Conservation (phyloP, 257 asterid species). For the Salvia hispanica region DNA sequence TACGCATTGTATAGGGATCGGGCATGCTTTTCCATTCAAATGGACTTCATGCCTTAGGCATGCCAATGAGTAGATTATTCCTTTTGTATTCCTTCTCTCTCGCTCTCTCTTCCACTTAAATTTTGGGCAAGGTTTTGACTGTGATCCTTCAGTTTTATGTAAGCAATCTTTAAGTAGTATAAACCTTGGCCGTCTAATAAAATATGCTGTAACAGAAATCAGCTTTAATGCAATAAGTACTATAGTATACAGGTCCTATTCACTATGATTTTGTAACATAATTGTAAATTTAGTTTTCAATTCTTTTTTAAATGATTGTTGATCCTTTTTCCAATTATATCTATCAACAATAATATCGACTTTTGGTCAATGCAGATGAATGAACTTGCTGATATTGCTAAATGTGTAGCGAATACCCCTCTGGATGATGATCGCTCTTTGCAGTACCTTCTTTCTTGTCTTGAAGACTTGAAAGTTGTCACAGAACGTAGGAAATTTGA, state of each 20-base stretch:
- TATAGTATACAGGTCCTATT: slow-evolving; percentile 5
- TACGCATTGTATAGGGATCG: slow-evolving; percentile 1
- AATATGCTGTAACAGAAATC: slow-evolving; percentile 15
- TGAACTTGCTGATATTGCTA: slow-evolving; percentile 98
- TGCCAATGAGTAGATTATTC: not conserved
- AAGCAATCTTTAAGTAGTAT: slow-evolving; percentile 15
- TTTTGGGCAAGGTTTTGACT: slow-evolving; percentile 5
- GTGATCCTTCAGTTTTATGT: slow-evolving; percentile 24
- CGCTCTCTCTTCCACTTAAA: not conserved
- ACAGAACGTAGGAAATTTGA: slow-evolving; percentile 84
- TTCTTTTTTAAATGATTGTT: slow-evolving; percentile 2
- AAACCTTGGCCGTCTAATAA: slow-evolving; percentile 8
- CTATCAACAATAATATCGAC: slow-evolving; percentile 14
- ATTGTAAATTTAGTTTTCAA: not conserved
- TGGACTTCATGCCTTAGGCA: not conserved
- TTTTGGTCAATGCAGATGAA: slow-evolving; percentile 58
- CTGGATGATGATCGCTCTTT: slow-evolving; percentile 81
- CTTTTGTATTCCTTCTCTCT: slow-evolving; percentile 1
- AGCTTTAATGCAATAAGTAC: slow-evolving; percentile 15
- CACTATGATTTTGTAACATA: not conserved
- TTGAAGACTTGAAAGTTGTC: slow-evolving; percentile 93
- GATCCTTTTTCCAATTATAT: slow-evolving; percentile 10
- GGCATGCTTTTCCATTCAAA: slow-evolving; percentile 9
- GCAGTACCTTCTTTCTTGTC: slow-evolving; percentile 85
- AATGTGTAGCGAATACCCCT: slow-evolving; percentile 91